Evolutionary conservation across 441 rosid species (phyloP).

Genomic region (Raphanus hybrid): DNA sequence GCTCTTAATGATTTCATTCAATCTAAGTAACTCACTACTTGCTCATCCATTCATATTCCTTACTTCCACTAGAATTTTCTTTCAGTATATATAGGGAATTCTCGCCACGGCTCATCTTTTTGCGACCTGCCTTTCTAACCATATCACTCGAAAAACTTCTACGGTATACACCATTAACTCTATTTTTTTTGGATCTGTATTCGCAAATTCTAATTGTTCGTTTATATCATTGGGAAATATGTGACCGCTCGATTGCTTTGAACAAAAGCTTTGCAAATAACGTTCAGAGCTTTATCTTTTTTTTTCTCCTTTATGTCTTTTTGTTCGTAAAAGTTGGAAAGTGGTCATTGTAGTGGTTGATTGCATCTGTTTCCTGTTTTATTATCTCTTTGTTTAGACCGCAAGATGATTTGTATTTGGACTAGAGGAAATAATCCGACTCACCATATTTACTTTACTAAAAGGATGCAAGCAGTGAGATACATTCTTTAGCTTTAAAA

Average conservation of each 20-base stretch:
- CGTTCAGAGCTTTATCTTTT: not conserved
- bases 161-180: not conserved
- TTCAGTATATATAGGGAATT: not conserved
- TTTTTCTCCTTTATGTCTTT: not conserved
- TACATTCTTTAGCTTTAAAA: too few relatives aligned
- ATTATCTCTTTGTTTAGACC: not conserved
- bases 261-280: not conserved
- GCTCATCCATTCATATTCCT: not conserved
- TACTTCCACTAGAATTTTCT: not conserved
- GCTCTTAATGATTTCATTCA: not conserved
- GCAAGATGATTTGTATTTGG: not conserved
- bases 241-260: not conserved
- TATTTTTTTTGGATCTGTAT: not conserved
- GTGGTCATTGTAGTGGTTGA: not conserved
- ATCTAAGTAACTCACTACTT: not conserved
- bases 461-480: too few relatives aligned
- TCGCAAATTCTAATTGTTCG: not conserved
- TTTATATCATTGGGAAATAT: not conserved
- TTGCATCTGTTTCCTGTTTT: not conserved
- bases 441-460: not conserved
- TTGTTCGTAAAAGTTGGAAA: not conserved
- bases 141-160: not conserved
- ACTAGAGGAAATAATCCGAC: not conserved
- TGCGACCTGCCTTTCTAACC: too few relatives aligned
- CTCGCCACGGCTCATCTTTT: not conserved